These are phyloP conservation scores for Fonsecaea pedrosoi DNA, from an alignment of 2,329 filamentous ascomycete genomes.

Conservation along the genomic window DNA sequence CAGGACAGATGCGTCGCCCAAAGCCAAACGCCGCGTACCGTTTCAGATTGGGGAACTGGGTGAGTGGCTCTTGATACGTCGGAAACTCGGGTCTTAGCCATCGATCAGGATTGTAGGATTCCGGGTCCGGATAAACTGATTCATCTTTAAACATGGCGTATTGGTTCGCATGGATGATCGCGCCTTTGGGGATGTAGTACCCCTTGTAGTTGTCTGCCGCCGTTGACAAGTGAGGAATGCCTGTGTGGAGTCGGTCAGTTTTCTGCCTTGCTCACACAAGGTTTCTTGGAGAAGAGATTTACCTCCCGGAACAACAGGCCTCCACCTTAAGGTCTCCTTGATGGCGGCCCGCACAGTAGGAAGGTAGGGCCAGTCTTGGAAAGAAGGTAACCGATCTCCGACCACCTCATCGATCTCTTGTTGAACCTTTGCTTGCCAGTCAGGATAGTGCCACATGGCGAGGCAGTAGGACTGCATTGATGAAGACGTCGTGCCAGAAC, in stretches of 20 bases:
- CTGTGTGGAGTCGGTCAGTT: not conserved
- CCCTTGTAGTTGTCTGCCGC: not conserved
- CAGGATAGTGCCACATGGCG: slow-evolving; percentile 41
- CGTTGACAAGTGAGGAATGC: not conserved
- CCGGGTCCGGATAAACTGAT: not conserved
- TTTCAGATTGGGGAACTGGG: slow-evolving; percentile 32
- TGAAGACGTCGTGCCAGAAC: slow-evolving; percentile 43
- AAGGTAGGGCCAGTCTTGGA: slow-evolving; percentile 46
- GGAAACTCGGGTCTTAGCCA: not conserved
- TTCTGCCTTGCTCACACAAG: not conserved
- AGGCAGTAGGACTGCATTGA: slow-evolving; percentile 44
- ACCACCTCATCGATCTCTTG: slow-evolving; percentile 47
- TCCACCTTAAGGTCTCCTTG: slow-evolving; percentile 55
- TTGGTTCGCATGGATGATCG: slow-evolving; percentile 5
- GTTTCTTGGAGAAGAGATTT: not conserved
- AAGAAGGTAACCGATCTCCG: slow-evolving; percentile 43
- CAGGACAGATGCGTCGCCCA: slow-evolving; percentile 37
- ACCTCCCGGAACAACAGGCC: slow-evolving; percentile 43
- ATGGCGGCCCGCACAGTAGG: slow-evolving; percentile 49
- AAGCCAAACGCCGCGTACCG: slow-evolving; percentile 33
- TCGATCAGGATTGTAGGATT: slow-evolving; percentile 5
- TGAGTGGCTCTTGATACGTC: slow-evolving; percentile 7
- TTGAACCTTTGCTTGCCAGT: slow-evolving; percentile 40
- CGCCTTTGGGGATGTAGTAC: slow-evolving; percentile 5
- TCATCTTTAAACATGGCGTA: not conserved